phyloP scores from a whole-genome alignment of 2,329 filamentous ascomycete genomes.

The Elsinoe arachidis region DNA sequence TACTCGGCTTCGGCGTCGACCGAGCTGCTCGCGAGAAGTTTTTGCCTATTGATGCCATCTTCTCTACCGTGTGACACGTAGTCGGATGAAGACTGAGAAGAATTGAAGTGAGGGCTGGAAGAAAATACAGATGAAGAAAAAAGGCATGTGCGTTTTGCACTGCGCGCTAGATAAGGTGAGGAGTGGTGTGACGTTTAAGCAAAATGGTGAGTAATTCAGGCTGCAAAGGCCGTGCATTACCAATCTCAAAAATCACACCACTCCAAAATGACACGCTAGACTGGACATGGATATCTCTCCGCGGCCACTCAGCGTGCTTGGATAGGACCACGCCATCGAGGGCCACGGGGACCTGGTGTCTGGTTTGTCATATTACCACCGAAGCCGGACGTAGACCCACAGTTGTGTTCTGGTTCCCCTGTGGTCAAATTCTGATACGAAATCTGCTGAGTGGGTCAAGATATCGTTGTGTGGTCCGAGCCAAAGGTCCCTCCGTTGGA shows the following conservation, averaged over 20 bases:
- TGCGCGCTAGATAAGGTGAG: neutral
- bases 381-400: no score
- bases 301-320: neutral
- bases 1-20: slow-evolving; percentile 31
- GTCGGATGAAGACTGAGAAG: neutral
- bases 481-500: no score
- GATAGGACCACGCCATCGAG: neutral
- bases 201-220: neutral
- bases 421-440: no score
- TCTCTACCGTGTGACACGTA: neutral
- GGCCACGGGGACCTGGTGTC: no score
- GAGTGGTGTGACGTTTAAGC: neutral
- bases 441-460: no score
- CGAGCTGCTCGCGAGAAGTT: slow-evolving; percentile 32
- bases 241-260: neutral
- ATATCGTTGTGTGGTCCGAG: no score
- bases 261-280: neutral
- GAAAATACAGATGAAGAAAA: neutral
- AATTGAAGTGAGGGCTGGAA: neutral
- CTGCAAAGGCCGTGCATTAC: neutral
- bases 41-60: slow-evolving; percentile 32
- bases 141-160: neutral
- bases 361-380: no score
- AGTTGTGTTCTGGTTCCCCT: no score
- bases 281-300: neutral